Evolutionary conservation across 2,329 filamentous ascomycete genomes (phyloP), one percentile per base, ranked within the genome.

Genomic region (Nemania diffusa): DNA sequence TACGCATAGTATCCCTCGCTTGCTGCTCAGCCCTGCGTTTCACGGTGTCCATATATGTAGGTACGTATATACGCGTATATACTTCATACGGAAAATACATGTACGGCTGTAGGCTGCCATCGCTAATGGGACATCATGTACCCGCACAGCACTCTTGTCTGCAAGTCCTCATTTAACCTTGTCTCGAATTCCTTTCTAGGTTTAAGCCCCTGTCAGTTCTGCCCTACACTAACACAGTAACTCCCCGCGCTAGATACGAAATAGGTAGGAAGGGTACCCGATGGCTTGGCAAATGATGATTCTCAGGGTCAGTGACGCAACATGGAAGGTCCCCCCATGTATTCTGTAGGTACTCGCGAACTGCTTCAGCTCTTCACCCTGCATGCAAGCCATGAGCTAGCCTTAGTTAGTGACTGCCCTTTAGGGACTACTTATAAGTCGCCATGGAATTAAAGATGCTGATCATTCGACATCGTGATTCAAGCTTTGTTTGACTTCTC

Each of bases 381-480:
- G 64, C 50, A n/a, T 50, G 3, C 22, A 27, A 27, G 20, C 44
- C 20, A 24, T 48, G 44, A 48, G 44, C 44, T 22, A 44, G 34
- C 40, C n/a, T 32, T 5, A 32, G 9, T 32, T 32, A 32, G 29
- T 32, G 29, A 9, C 29, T 32, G 29, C 5, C 9, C 29, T n/a
- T n/a, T 32, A 32, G 22, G 44, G 11, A 50, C 24, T 60, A 65
- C 42, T 64, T 64, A 64, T 59, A 57, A 55, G 52, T 37, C 44
- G 32, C 37, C 22, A 27, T 52, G 57, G 34, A 27, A 60, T 17
- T 20, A 11, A 15, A 37, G 17, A 40, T 40, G 42, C n/a, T 5
- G 51, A 51, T 56, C 26, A 3, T 24, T 60, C 42, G 42, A 13
- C 24, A 61, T 46, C 26, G 37, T 44, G n/a, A 26, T 37, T 62